Percentiles rank a stretch among this genome's conserved stretches.
Conservation (phyloP, 2,329 filamentous ascomycete genomes). For the Alternaria novae-zelandiae region DNA sequence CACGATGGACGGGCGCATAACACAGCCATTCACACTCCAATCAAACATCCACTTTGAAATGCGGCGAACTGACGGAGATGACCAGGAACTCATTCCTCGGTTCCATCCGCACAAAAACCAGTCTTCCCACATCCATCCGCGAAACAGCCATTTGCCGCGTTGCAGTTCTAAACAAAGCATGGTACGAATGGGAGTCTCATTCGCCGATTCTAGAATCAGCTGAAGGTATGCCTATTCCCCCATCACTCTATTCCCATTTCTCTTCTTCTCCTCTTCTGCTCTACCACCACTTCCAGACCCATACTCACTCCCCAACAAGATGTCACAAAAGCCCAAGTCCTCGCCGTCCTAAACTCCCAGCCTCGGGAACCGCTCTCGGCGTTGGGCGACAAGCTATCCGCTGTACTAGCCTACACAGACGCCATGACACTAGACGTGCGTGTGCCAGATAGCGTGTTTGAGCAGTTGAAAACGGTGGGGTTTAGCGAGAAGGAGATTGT, state of each 20-base stretch:
- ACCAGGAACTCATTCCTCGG: slow-evolving; percentile 62
- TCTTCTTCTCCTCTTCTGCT: not conserved
- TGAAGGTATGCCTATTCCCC: not conserved
- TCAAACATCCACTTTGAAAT: no score
- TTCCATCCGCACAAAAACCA: slow-evolving; percentile 61
- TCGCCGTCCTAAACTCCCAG: slow-evolving; percentile 32
- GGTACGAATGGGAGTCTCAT: slow-evolving; percentile 86
- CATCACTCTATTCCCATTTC: no score
- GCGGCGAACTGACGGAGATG: not conserved
- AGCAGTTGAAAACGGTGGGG: slow-evolving; percentile 59
- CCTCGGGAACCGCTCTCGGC: slow-evolving; percentile 14
- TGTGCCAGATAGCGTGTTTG: slow-evolving; percentile 74
- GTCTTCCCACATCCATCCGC: slow-evolving; percentile 61
- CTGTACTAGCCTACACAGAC: slow-evolving; percentile 76
- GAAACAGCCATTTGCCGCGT: slow-evolving; percentile 84
- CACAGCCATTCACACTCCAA: not conserved
- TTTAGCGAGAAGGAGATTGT: slow-evolving; percentile 78
- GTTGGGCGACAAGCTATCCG: slow-evolving; percentile 68
- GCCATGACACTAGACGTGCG: slow-evolving; percentile 80
- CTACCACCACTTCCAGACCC: not conserved
- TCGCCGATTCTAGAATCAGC: slow-evolving; percentile 64
- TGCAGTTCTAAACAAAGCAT: slow-evolving; percentile 78
- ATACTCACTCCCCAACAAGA: not conserved
- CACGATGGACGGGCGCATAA: not conserved
- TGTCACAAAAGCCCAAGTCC: slow-evolving; percentile 46